Conservation (phyloP, 371 early-diverging fungal genomes). For the Mucor saturninus region DNA sequence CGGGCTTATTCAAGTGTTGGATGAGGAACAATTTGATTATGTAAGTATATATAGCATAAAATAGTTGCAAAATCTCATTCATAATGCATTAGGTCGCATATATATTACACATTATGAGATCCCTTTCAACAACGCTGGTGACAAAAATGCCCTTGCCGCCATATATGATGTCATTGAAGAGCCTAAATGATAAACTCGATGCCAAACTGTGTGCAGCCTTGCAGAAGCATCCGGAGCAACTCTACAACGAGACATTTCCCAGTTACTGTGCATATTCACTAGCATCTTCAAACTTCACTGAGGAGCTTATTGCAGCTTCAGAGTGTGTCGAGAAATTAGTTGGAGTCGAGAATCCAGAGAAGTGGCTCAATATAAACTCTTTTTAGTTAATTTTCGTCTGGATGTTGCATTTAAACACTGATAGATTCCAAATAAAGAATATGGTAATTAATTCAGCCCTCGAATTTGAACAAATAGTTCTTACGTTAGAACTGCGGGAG, state of each 20-base stretch:
- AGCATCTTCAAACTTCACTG: constrained; percentile 33
- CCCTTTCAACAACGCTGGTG: constrained; percentile 38
- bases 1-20: constrained; percentile 22
- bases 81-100: constrained; percentile 22
- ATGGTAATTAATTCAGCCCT: background rate
- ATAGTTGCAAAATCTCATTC: background rate
- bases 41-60: constrained; percentile 2
- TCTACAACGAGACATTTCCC: constrained; percentile 32
- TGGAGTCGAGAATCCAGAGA: constrained; percentile 42
- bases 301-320: constrained; percentile 33
- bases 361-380: constrained; percentile 28
- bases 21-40: constrained; percentile 36
- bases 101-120: constrained; percentile 42
- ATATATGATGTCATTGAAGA: constrained; percentile 35
- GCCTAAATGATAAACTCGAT: constrained; percentile 26
- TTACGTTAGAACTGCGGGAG: background rate
- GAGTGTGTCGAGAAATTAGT: constrained; percentile 36
- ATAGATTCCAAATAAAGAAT: constrained; percentile 5
- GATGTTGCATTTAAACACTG: background rate
- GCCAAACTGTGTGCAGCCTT: constrained; percentile 22
- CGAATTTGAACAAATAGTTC: too few species aligned
- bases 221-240: constrained; percentile 18
- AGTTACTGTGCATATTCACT: constrained; percentile 38
- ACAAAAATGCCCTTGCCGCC: constrained; percentile 52
- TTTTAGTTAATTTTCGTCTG: background rate